Conservation (phyloP, 2,329 filamentous ascomycete species). For the Xylariaceae sp. region DNA sequence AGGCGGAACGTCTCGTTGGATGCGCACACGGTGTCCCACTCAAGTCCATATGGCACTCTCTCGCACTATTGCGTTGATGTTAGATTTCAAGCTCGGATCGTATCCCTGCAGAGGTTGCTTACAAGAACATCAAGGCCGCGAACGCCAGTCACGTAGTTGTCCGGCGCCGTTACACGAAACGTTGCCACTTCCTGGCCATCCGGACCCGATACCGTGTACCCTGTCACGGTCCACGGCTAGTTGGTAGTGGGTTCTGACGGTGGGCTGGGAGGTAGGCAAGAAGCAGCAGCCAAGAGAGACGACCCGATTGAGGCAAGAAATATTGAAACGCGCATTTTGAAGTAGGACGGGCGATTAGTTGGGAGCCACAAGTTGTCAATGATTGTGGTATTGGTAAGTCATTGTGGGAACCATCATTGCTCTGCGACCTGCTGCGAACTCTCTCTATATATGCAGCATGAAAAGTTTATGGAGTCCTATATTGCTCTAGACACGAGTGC, state of each 20-base stretch:
- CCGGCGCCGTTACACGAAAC: conserved; percentile 22
- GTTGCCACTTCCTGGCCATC: conserved; percentile 18
- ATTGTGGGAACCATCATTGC: background rate
- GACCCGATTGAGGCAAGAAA: conserved; percentile 10
- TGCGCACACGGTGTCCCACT: conserved; percentile 17
- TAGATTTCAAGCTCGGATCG: conserved; percentile 7
- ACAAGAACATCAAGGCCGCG: conserved; percentile 23
- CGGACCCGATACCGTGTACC: conserved; percentile 16
- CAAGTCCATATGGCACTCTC: conserved; percentile 17
- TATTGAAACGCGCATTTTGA: conserved; percentile 16
- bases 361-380: conserved; percentile 1
- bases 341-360: conserved; percentile 1
- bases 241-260: conserved; percentile 14
- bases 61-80: conserved; percentile 18
- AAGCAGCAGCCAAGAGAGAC: conserved; percentile 10
- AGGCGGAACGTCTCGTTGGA: conserved; percentile 18
- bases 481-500: conserved; percentile 8
- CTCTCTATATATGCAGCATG: conserved; percentile 18
- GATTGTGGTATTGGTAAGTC: conserved; percentile 2
- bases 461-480: background rate
- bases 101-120: conserved; percentile 6
- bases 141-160: conserved; percentile 23
- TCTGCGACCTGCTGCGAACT: too few relatives aligned
- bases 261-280: conserved; percentile 11
- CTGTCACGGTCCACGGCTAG: conserved; percentile 22